Base-by-base conservation (phyloP, 2,329 filamentous ascomycete genomes). In the Aspergillus proliferans region DNA sequence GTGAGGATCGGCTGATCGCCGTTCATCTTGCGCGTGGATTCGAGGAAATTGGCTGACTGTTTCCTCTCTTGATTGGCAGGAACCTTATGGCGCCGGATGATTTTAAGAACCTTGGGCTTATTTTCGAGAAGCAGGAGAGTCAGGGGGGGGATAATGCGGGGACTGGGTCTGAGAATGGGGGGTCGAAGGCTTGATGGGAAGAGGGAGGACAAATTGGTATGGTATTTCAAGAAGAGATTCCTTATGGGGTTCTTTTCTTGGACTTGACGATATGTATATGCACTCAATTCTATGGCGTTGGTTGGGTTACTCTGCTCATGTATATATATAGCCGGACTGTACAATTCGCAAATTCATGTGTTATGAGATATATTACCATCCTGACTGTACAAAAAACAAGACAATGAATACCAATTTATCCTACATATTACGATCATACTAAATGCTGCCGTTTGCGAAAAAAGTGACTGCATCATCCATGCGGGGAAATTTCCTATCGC, bases 61-160 rank as follows among this genome's bases (percentile, higher is more conserved):
- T 34, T 24, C 22, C 15, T 39, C 1, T 19, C 15, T 40, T 38
- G 9, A n/a, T 8, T 40, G 8, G 33, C 59, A 90, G 90, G 58
- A 96, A 97, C 65, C 75, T 98, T 28, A 98, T 98, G 93, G 91
- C 91, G 6, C 88, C 82, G 58, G 93, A 98, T 64, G 88, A 95
- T 51, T 93, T 97, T 71, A 89, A 87, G 70, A 98, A 98, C 64
- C 75, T 98, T 38, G 93, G 93, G 0, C 93, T 95, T 59, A 73
- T 76, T 5, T 76, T 80, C 51, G 77, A 81, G 41, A 69, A 71
- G 21, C 56, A 62, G 3, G 55, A 59, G 30, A 45, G 51, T 18
- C 54, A 60, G 33, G 49, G 46, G 8, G 45, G 46, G n/a, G 22
- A 47, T 1, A 18, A 52, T 10, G 22, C 48, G 15, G 42, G 46